A percentile compares a stretch with the other conserved stretches of the same genome.
Conservation (phyloP, 352 stramenopile species). For the Ophiocytium majus region DNA sequence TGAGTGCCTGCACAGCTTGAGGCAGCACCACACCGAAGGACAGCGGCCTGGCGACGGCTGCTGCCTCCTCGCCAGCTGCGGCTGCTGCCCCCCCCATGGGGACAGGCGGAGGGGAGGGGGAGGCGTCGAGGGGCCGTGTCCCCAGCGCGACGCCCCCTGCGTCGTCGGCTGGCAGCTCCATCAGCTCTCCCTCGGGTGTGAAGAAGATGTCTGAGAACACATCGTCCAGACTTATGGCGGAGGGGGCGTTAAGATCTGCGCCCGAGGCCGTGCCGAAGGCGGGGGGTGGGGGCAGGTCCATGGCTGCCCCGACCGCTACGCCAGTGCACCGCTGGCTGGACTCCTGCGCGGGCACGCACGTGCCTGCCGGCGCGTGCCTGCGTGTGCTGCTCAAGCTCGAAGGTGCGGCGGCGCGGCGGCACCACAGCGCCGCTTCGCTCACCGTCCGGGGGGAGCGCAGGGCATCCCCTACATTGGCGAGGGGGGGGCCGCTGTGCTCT, state of each 20-base stretch:
- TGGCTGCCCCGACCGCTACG: too few relatives aligned
- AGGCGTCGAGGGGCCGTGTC: too few relatives aligned
- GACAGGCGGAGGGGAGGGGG: conserved; percentile 29
- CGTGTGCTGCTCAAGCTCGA: too few relatives aligned
- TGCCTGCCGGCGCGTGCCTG: too few relatives aligned
- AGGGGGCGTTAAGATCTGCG: not conserved
- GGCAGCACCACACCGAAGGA: not conserved
- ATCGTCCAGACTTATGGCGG: conserved; percentile 46
- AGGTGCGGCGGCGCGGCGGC: too few relatives aligned
- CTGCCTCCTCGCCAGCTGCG: not conserved
- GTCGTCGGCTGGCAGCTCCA: conserved; percentile 36
- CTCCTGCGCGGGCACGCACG: too few relatives aligned
- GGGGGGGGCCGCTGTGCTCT: too few relatives aligned
- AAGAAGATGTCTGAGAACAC: conserved; percentile 51
- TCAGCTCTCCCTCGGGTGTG: conserved; percentile 39
- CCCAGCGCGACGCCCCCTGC: not conserved
- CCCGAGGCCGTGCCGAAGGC: not conserved
- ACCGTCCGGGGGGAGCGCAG: too few relatives aligned
- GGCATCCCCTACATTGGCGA: too few relatives aligned
- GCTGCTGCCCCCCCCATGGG: conserved; percentile 10
- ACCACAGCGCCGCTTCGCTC: too few relatives aligned
- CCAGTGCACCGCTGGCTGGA: too few relatives aligned
- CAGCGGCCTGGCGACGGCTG: not conserved
- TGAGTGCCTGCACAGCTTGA: not conserved
- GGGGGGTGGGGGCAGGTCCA: not conserved